phyloP scores from a whole-genome alignment of 2,329 filamentous ascomycete species.

The Eurotiales sp. region DNA sequence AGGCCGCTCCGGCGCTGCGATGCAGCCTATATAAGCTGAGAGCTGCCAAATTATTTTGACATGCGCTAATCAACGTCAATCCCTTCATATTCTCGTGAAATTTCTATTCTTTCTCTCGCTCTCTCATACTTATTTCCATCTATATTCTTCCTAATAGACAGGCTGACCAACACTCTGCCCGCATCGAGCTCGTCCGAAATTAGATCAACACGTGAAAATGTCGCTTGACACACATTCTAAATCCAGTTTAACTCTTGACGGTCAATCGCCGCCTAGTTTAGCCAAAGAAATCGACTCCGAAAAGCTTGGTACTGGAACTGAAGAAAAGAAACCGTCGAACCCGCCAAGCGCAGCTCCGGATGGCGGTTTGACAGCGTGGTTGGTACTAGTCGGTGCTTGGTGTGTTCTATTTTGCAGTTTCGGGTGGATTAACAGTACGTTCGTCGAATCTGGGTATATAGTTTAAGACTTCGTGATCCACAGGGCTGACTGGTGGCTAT shows the following conservation, averaged over 20 bases:
- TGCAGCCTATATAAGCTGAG: background rate
- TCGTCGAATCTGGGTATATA: background rate
- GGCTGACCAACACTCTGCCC: too few species aligned
- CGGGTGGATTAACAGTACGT: conserved; percentile 49
- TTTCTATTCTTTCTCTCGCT: too few species aligned
- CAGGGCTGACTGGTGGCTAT: background rate
- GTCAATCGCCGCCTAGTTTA: background rate
- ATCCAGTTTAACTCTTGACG: background rate
- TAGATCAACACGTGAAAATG: too few species aligned
- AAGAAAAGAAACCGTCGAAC: background rate
- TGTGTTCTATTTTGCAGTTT: conserved; percentile 27
- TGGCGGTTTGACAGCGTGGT: conserved; percentile 24
- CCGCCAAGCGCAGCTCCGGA: conserved; percentile 17
- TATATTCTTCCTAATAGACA: too few species aligned
- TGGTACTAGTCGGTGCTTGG: conserved; percentile 20
- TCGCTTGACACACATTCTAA: background rate
- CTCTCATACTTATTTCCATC: too few species aligned
- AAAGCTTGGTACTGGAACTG: background rate
- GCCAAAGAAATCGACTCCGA: background rate
- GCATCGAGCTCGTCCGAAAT: too few species aligned
- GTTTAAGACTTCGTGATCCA: too few species aligned
- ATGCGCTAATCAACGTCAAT: too few species aligned
- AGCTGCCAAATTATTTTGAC: background rate
- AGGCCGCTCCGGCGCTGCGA: background rate
- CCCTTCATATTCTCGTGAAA: too few species aligned